Percentiles rank a stretch among this genome's conserved stretches.
phyloP scores from a whole-genome alignment of 148 eudicot genomes.

The Vaccinium macrocarpon region DNA sequence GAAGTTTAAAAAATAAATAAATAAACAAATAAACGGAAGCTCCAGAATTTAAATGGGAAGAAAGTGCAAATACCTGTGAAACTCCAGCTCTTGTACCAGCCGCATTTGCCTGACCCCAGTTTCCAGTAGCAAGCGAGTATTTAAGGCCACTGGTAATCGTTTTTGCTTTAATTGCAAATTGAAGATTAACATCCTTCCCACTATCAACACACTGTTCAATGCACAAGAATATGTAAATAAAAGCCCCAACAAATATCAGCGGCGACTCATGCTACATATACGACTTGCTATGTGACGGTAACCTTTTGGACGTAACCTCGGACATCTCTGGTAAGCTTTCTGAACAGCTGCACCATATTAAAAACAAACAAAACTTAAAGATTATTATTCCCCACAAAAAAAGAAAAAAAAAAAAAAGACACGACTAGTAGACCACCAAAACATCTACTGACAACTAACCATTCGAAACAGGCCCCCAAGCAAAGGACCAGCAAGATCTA shows the following conservation, averaged over 20 bases:
- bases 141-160: constrained; percentile 98
- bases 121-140: constrained; percentile 96
- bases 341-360: constrained; percentile 49
- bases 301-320: constrained; percentile 93
- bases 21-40: neutral
- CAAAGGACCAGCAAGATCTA: constrained; percentile 99
- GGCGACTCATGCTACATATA: neutral
- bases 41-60: neutral
- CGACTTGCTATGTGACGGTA: neutral
- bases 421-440: neutral
- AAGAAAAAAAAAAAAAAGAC: neutral
- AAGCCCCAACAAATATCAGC: neutral
- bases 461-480: constrained; percentile 93
- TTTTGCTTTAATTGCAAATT: constrained; percentile 96
- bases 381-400: neutral
- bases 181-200: constrained; percentile 92
- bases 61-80: constrained; percentile 54
- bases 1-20: neutral
- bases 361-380: neutral
- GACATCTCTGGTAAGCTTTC: constrained; percentile 96
- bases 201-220: constrained; percentile 67
- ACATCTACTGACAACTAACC: constrained; percentile 28
- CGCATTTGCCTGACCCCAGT: constrained; percentile 99
- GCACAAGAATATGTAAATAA: neutral
- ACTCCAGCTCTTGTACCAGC: constrained; percentile 99